These are phyloP conservation scores for Kalanchoe fedtschenkoi DNA, from an alignment of 164 flowering plant species.

Conservation along the genomic window DNA sequence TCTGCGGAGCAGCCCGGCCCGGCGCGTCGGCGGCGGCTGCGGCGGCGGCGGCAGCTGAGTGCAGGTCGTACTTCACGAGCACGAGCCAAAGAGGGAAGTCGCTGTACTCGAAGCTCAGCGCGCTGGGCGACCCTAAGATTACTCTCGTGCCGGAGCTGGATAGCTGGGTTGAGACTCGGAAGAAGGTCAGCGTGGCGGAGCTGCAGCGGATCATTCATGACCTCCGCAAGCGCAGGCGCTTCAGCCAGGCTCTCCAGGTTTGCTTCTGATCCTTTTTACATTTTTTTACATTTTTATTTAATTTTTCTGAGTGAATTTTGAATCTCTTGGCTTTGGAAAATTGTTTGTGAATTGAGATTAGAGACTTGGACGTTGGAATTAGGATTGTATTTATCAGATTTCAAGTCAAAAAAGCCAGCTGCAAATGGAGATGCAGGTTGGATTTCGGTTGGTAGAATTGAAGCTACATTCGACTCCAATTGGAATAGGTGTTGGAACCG, in stretches of 20 bases:
- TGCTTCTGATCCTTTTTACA: not conserved
- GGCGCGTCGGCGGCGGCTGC: not conserved
- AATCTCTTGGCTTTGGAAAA: too few species aligned
- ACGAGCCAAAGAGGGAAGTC: conserved; percentile 14
- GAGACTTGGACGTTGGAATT: too few species aligned
- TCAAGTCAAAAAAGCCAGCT: too few species aligned
- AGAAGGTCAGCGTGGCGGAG: conserved; percentile 31
- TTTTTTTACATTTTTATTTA: not conserved
- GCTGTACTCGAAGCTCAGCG: conserved; percentile 49
- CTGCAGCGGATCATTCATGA: conserved; percentile 54
- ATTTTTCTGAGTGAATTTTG: not conserved
- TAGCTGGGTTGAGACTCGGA: conserved; percentile 43
- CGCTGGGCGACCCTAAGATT: conserved; percentile 33
- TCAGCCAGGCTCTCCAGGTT: conserved; percentile 76
- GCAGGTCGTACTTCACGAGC: conserved; percentile 19
- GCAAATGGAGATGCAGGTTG: too few species aligned
- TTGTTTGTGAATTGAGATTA: too few species aligned
- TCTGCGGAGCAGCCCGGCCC: too few species aligned
- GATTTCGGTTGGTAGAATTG: too few species aligned
- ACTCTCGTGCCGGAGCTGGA: conserved; percentile 55
- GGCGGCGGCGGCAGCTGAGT: not conserved
- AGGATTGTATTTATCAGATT: too few species aligned
- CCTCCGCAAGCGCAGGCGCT: conserved; percentile 61
- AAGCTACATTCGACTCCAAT: too few species aligned
- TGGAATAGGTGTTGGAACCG: too few species aligned